Evolutionary conservation across 192 early-diverging fungal genomes (phyloP).

Genomic region (Fimicolochytrium jonesii): DNA sequence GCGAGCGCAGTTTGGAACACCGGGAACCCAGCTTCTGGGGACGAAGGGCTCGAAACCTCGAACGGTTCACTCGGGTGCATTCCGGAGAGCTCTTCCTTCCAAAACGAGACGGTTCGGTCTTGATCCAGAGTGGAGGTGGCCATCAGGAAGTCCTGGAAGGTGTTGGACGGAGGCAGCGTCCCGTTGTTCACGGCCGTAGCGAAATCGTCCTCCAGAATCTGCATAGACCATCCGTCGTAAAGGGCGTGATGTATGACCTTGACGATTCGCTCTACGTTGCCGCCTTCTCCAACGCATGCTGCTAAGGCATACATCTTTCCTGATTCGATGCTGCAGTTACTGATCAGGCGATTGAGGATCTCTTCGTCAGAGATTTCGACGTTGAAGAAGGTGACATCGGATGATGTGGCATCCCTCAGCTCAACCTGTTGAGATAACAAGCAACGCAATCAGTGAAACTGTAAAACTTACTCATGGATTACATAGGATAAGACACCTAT

Average conservation of each 20-base stretch:
- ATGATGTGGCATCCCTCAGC: background rate
- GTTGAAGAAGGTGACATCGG: background rate
- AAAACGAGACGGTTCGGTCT: background rate
- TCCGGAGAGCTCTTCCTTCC: background rate
- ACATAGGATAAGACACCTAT: background rate
- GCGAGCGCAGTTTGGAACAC: background rate
- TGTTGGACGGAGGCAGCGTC: no score
- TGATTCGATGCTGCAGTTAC: no score
- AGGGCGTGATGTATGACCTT: background rate
- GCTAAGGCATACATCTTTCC: no score
- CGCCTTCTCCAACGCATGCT: no score
- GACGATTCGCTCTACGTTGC: no score
- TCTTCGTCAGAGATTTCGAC: no score
- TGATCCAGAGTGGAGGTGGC: slow-evolving; percentile 2
- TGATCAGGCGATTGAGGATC: no score
- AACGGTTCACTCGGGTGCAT: no score
- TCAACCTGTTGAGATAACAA: background rate
- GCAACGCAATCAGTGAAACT: background rate
- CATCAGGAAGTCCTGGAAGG: no score
- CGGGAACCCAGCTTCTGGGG: background rate
- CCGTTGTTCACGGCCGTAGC: no score
- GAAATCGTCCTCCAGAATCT: slow-evolving; percentile 9
- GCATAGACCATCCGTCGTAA: background rate
- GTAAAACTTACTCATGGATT: background rate
- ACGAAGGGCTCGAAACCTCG: slow-evolving; percentile 18